Evolutionary conservation across 1,284 basidiomycete species (phyloP), one percentile per base, ranked within the genome.

Genomic region (Phellopilus nigrolimitatus): DNA sequence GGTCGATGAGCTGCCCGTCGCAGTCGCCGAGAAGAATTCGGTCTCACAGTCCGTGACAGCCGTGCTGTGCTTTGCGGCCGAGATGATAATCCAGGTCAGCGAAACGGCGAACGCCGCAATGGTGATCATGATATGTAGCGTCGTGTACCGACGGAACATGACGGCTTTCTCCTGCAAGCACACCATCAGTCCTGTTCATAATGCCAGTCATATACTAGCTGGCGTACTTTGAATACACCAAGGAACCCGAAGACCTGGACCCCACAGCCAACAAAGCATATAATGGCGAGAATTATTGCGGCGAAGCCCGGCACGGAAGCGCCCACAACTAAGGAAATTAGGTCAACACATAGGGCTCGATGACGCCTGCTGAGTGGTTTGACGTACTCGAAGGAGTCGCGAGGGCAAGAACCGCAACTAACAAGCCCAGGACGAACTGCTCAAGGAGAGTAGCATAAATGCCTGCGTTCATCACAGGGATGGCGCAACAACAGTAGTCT

Each of bases 381-480:
- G 2, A 71, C 86, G 66, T 59, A 91, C 91, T 87, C 7, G 73
- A 71, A 17, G 91, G 88, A 1, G 93, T 91, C 1, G 81, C 83
- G 17, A 97, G 64, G 5, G 88, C 79, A 24, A 95, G 73, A 3
- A 88, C 82, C 13, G 86, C 93, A 3, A 84, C 78, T n/a, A 87
- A 60, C 54, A 91, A 62, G 2, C 78, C 82, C 6, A 88, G 65
- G 17, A 79, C 71, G 42, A 88, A 73, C 68, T 95, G 91, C 64
- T 94, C 89, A 0, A 72, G 64, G 44, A 95, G 67, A 34, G 87
- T 78, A n/a, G 79, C 67, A 61, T 95, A 95, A 49, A 95, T 88
- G 30, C 93, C 93, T 54, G 82, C 76, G 69, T 95, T 95, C 56
- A 91, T 75, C 47, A 91, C 70, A 3, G 91, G 91, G 57, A 95